Conservation (phyloP, 495 filamentous ascomycete genomes). For the Neurospora sp. region DNA sequence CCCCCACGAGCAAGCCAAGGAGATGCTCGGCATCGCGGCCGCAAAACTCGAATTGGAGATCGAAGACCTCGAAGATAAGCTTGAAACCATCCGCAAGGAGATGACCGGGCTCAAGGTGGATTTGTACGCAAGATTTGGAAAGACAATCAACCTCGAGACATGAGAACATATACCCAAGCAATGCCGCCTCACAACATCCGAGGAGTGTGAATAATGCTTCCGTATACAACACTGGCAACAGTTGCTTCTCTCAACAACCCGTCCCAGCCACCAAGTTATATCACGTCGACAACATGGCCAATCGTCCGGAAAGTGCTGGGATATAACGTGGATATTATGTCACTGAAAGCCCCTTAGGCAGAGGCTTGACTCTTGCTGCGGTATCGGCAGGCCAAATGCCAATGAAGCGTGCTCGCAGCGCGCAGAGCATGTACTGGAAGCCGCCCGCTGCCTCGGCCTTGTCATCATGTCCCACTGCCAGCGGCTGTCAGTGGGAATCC, state of each 20-base stretch:
- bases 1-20: slow-evolving; percentile 71
- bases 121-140: slow-evolving; percentile 87
- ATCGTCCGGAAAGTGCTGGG: too few species aligned
- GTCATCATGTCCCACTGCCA: neutral
- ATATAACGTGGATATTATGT: neutral
- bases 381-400: neutral
- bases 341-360: neutral
- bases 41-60: slow-evolving; percentile 69
- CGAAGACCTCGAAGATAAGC: slow-evolving; percentile 60
- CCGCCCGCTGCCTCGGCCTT: neutral
- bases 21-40: slow-evolving; percentile 62
- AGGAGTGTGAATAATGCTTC: neutral
- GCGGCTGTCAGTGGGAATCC: neutral
- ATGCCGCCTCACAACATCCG: neutral
- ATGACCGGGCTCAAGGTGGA: slow-evolving; percentile 81
- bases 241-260: too few species aligned
- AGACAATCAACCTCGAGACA: slow-evolving; percentile 90
- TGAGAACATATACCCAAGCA: slow-evolving; percentile 30
- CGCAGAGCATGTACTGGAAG: neutral
- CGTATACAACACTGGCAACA: neutral
- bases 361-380: neutral
- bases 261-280: neutral
- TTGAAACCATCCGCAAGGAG: slow-evolving; percentile 66
- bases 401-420: neutral
- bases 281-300: neutral